A percentile compares a stretch with the other conserved stretches of the same genome.
phyloP scores from a whole-genome alignment of 2,329 filamentous ascomycete species.

The Leptographium wingfieldii region DNA sequence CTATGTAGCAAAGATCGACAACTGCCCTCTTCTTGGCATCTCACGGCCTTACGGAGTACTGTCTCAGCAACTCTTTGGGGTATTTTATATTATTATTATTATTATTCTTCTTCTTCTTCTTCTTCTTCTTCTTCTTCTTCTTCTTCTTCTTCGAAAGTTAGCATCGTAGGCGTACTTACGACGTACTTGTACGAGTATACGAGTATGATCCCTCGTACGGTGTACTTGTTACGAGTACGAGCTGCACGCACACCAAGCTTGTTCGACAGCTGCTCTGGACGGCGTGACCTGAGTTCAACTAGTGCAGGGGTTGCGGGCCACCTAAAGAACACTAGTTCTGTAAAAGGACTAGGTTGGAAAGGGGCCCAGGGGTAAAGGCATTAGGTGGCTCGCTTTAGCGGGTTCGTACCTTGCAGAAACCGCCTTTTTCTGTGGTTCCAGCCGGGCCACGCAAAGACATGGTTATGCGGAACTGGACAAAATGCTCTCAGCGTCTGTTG shows the following conservation, averaged over 20 bases:
- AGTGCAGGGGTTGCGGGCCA: background rate
- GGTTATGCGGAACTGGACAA: background rate
- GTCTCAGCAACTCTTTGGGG: too few species aligned
- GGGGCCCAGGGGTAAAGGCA: constrained; percentile 3
- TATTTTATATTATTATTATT: background rate
- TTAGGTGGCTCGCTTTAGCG: constrained; percentile 7
- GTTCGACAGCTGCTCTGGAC: background rate
- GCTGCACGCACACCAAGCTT: background rate
- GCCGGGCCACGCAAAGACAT: background rate
- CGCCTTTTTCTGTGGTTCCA: background rate
- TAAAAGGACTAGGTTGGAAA: background rate
- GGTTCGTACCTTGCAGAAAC: constrained; percentile 10
- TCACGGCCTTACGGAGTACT: too few species aligned
- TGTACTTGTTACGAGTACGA: too few species aligned
- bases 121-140: too few species aligned
- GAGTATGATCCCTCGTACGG: background rate
- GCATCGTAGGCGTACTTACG: background rate
- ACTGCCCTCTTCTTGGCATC: too few species aligned
- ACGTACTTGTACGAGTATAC: background rate
- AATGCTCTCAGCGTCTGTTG: background rate
- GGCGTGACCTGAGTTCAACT: background rate
- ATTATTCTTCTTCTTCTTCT: too few species aligned
- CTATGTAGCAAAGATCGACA: background rate
- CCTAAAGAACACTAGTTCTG: background rate
- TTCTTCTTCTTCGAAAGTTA: too few species aligned